A percentile compares a stretch with the other conserved stretches of the same genome.
phyloP scores from a whole-genome alignment of 2,329 filamentous ascomycete species.

The Fusarium udum region DNA sequence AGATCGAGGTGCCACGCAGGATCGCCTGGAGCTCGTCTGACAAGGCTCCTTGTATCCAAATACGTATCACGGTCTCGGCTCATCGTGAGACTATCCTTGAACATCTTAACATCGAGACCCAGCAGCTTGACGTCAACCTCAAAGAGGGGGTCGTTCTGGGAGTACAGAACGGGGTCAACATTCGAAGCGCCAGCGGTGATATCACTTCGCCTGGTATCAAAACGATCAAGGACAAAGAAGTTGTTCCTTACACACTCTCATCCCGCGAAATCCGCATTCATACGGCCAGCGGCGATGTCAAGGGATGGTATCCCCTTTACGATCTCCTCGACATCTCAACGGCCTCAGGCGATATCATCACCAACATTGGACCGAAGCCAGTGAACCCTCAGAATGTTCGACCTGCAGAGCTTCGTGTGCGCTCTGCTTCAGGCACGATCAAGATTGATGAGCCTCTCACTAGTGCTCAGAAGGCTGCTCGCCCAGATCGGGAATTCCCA shows the following conservation, averaged over 20 bases:
- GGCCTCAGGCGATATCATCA: constrained; percentile 55
- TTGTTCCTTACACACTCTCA: constrained; percentile 53
- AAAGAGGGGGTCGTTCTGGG: constrained; percentile 52
- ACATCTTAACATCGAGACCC: constrained; percentile 48
- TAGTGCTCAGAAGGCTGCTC: constrained; percentile 19
- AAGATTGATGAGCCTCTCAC: constrained; percentile 53
- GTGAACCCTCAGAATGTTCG: constrained; percentile 48
- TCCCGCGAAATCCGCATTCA: constrained; percentile 54
- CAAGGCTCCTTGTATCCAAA: constrained; percentile 56
- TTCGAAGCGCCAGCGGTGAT: constrained; percentile 52
- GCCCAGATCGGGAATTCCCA: constrained; percentile 48
- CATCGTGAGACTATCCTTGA: constrained; percentile 53
- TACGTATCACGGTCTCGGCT: constrained; percentile 58
- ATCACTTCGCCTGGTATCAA: constrained; percentile 50
- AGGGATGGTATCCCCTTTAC: constrained; percentile 61
- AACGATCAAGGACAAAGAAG: constrained; percentile 27
- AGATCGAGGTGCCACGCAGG: constrained; percentile 51
- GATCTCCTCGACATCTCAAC: constrained; percentile 58
- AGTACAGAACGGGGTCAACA: constrained; percentile 39
- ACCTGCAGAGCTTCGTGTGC: constrained; percentile 54
- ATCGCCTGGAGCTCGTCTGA: constrained; percentile 43
- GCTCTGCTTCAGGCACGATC: constrained; percentile 56
- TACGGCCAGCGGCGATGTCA: constrained; percentile 56
- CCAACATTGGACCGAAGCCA: constrained; percentile 54
- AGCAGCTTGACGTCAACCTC: constrained; percentile 54